Base-by-base conservation (phyloP, 805 yeast species). In the Yarrowia yakushimensis region DNA sequence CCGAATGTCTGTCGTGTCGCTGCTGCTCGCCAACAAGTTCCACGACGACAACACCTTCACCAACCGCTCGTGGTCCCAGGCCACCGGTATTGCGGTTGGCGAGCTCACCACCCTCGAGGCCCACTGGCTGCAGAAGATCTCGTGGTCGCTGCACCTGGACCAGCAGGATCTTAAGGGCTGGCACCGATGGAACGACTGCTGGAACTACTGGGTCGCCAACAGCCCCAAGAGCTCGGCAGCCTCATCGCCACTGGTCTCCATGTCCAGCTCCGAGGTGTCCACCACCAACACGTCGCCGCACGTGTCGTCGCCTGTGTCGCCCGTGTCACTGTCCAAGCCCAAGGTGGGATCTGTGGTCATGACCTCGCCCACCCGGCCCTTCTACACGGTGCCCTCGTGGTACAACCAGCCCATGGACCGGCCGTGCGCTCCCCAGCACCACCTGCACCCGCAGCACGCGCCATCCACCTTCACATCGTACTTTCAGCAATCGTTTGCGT, bases 21-120 rank as follows among this genome's bases (percentile, higher is more conserved):
- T 93, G 45, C 83, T 93, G 36, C 78, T 93, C 65, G 96, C 97
- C 50, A 93, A 93, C 78, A 93, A 93, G 76, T 90, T 90, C 73
- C 90, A 92, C 72, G 98, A 93, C 75, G 99, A 93, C 77, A 91
- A 93, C 76, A 93, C 97, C 28, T 93, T 93, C 72, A 90, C 96
- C 65, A 93, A 93, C 76, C 86, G 85, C 70, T 90, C 97, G 8
- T 93, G 99, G 99, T 83, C 90, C 42, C 91, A 90, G 65, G 98
- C 97, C n/a, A 88, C 97, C 5, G 96, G 96, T 18, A 80, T 93
- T 66, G 74, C 82, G 7, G 78, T 89, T 52, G 70, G 70, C 2
- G 74, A 80, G 34, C 79, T 93, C 66, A 90, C 92, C 69, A 69
- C 72, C 17, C 76, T 83, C 65, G 99, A 93, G 77, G 82, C 81